These are phyloP conservation scores for Wallacemonas sp. DNA, from an alignment of 208 protist species.

Conservation along the genomic window DNA sequence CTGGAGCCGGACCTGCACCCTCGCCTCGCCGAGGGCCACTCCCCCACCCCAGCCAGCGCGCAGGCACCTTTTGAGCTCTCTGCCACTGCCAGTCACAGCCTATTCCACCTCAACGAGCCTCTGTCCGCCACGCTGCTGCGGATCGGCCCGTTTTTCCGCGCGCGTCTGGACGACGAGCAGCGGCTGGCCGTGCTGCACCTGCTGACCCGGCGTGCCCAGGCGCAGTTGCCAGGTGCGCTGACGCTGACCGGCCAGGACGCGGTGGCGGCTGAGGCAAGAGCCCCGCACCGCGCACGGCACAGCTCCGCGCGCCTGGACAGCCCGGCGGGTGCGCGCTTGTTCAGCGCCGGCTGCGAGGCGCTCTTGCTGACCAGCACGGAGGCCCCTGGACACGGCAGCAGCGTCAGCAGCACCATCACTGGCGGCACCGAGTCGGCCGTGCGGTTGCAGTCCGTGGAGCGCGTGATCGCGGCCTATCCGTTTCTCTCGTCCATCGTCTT, in stretches of 20 bases:
- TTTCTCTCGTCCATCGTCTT: constrained; percentile 37
- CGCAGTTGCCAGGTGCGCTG: background rate
- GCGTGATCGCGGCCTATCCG: constrained; percentile 33
- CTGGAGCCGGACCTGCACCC: constrained; percentile 5
- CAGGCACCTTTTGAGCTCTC: background rate
- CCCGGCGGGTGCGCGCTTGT: constrained; percentile 14
- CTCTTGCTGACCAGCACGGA: constrained; percentile 28
- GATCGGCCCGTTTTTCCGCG: constrained; percentile 26
- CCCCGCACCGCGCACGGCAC: background rate
- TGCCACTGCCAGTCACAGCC: constrained; percentile 1
- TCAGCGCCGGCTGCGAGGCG: constrained; percentile 43
- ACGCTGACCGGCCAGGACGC: background rate
- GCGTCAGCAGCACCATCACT: background rate
- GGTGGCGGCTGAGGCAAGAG: background rate
- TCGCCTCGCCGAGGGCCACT: background rate
- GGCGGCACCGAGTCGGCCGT: background rate
- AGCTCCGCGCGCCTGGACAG: constrained; percentile 7
- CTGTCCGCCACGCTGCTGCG: constrained; percentile 50
- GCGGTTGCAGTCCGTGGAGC: constrained; percentile 20
- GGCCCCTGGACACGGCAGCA: too few relatives aligned
- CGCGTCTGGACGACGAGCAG: constrained; percentile 19
- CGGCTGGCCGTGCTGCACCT: constrained; percentile 26
- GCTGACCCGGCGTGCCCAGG: constrained; percentile 3
- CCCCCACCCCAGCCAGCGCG: background rate
- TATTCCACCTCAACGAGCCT: constrained; percentile 55